Evolutionary conservation across 495 filamentous ascomycete genomes (phyloP), one percentile per base, ranked within the genome.

Genomic region (Peziza echinospora): DNA sequence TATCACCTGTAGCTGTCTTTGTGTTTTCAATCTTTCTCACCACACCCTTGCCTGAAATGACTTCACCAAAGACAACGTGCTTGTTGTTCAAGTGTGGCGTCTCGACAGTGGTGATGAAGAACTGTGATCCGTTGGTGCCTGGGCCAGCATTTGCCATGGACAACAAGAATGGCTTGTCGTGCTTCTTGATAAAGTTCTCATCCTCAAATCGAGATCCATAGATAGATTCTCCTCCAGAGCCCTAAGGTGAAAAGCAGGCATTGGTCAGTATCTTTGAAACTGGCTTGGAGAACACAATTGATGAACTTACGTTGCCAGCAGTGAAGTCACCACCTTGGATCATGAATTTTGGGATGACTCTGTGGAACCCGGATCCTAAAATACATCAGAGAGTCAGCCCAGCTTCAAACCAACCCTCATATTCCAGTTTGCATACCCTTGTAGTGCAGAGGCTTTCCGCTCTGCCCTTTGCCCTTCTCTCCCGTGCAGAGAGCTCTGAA

Each of bases 251-350:
- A n/a, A n/a, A 23, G n/a, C 19, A 26, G 24, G 9, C 22, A 39
- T 45, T 22, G 30, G 13, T 26, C 21, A n/a, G n/a, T n/a, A n/a
- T n/a, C n/a, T n/a, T n/a, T n/a, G n/a, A n/a, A n/a, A n/a, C n/a
- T 43, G 19, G 8, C 22, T 50, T 24, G 8, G 13, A 24, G 48
- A 47, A 30, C 19, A 13, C 7, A 26, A 30, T 13, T 43, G 25
- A 21, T 17, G 41, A 26, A 65, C 71, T 71, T 49, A 75, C 83
- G 62, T 99, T 87, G 62, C 77, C 76, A 50, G 74, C 77, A 49
- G 89, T 99, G 71, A 96, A 99, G 67, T 99, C 89, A 65, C 89
- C 89, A 57, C 89, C 89, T 67, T 99, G 89, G 63, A 94, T 82
- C 89, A 99, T 99, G 71, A 99, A 99, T 50, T 78, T 64, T 64